Percentiles rank a stretch among this genome's conserved stretches.
Conservation (phyloP, 495 filamentous ascomycete species). For the Aspergillus affinis region DNA sequence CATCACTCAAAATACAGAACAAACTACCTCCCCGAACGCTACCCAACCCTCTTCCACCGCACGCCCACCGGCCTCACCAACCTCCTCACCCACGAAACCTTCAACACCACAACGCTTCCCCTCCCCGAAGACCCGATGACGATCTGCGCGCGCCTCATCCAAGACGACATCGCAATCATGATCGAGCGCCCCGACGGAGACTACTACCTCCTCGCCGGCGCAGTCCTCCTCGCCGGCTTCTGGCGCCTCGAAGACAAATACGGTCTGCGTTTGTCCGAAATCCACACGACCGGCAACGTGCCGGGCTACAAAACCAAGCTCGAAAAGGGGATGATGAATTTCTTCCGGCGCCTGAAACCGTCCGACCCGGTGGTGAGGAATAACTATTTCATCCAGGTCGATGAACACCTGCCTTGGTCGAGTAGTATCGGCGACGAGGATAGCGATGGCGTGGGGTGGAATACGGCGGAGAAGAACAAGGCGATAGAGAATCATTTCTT, state of each 20-base stretch:
- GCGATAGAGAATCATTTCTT: conserved; percentile 77
- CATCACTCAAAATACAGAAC: conserved; percentile 30
- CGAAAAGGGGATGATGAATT: conserved; percentile 80
- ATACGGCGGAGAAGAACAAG: conserved; percentile 72
- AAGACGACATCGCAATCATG: conserved; percentile 90
- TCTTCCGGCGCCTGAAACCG: conserved; percentile 66
- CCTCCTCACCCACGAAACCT: conserved; percentile 66
- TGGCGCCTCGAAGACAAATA: conserved; percentile 86
- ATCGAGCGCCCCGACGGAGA: conserved; percentile 74
- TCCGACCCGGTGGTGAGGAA: conserved; percentile 65
- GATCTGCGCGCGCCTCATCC: conserved; percentile 68
- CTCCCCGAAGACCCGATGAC: conserved; percentile 81
- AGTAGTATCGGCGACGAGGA: conserved; percentile 76
- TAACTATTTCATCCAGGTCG: conserved; percentile 80
- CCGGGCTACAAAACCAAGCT: conserved; percentile 75
- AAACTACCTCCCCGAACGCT: conserved; percentile 76
- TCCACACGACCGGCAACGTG: conserved; percentile 81
- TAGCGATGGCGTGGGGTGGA: conserved; percentile 62
- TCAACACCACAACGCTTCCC: conserved; percentile 66
- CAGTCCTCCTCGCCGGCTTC: conserved; percentile 80
- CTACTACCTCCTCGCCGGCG: conserved; percentile 81
- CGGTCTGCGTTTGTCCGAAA: conserved; percentile 78
- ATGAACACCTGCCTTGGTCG: conserved; percentile 71
- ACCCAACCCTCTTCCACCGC: conserved; percentile 68
- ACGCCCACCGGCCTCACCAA: conserved; percentile 71